Percentiles rank a stretch among this genome's conserved stretches.
phyloP scores from a whole-genome alignment of 2,329 filamentous ascomycete genomes.

The Fusarium humuli region DNA sequence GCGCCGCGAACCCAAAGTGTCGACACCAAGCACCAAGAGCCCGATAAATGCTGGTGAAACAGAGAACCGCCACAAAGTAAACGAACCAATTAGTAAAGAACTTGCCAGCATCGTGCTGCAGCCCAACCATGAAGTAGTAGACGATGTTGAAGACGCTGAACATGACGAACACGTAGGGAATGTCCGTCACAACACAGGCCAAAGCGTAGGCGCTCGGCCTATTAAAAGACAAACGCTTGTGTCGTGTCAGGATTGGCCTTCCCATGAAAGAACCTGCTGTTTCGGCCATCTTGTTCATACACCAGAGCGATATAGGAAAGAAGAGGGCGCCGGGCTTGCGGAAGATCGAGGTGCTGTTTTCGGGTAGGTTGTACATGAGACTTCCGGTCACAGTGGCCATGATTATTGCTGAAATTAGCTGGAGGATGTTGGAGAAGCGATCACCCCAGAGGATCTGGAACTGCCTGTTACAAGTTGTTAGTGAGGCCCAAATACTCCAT shows the following conservation, averaged over 20 bases:
- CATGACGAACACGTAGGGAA: constrained; percentile 31
- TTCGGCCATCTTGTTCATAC: constrained; percentile 33
- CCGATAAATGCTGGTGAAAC: not conserved
- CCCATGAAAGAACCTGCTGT: constrained; percentile 42
- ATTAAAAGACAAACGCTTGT: constrained; percentile 48
- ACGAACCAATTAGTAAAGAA: constrained; percentile 58
- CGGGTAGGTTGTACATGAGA: constrained; percentile 27
- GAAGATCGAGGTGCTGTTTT: constrained; percentile 11
- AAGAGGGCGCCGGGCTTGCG: constrained; percentile 18
- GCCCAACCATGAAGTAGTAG: constrained; percentile 74
- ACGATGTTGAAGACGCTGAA: constrained; percentile 53
- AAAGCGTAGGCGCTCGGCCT: constrained; percentile 44
- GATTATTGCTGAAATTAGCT: not conserved
- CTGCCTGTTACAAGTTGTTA: not conserved
- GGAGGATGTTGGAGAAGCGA: not conserved
- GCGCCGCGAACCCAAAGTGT: not conserved
- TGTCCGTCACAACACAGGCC: constrained; percentile 19
- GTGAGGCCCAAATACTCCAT: accelerated
- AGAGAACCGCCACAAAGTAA: constrained; percentile 56
- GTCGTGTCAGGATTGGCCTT: constrained; percentile 49
- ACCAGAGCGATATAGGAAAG: constrained; percentile 25
- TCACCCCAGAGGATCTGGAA: not conserved
- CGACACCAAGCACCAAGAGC: not conserved
- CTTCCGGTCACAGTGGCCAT: constrained; percentile 24
- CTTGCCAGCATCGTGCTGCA: constrained; percentile 66